These are phyloP conservation scores for Pseudoturritis turrita DNA, from an alignment of 345 rosid species.

Conservation along the genomic window DNA sequence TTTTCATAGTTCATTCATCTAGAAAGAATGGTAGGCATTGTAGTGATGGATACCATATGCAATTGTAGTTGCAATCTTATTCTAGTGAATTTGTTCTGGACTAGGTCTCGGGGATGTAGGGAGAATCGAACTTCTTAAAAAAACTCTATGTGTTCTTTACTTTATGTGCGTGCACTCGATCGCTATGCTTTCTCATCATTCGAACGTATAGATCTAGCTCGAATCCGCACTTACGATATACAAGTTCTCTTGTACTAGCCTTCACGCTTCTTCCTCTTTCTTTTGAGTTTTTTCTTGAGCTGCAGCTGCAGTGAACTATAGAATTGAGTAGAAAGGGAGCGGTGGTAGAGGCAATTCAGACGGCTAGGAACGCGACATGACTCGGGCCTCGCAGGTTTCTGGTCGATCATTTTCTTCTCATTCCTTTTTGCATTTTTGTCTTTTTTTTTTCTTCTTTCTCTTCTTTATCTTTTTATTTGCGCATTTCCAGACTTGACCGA, in stretches of 20 bases:
- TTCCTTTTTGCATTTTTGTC: neutral
- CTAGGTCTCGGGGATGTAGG: too few relatives aligned
- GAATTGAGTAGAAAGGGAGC: neutral
- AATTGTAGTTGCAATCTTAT: too few relatives aligned
- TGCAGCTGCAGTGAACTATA: neutral
- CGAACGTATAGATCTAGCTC: too few relatives aligned
- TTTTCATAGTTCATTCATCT: too few relatives aligned
- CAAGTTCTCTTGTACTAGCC: neutral
- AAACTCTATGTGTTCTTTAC: too few relatives aligned
- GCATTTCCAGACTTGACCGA: neutral
- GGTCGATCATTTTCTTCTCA: neutral
- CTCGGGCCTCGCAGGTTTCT: neutral
- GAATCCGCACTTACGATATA: too few relatives aligned
- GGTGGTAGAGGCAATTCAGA: neutral
- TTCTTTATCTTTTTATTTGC: neutral
- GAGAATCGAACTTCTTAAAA: too few relatives aligned
- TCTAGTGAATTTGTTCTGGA: too few relatives aligned
- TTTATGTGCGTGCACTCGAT: too few relatives aligned
- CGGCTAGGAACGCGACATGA: neutral
- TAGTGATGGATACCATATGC: too few relatives aligned
- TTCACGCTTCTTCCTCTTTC: neutral
- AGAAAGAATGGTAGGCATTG: too few relatives aligned
- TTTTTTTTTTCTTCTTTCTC: neutral
- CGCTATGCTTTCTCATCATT: too few relatives aligned
- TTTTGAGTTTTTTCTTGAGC: neutral